These are phyloP conservation scores for Thelephora terrestris DNA, from an alignment of 1,284 basidiomycete species.

Conservation along the genomic window DNA sequence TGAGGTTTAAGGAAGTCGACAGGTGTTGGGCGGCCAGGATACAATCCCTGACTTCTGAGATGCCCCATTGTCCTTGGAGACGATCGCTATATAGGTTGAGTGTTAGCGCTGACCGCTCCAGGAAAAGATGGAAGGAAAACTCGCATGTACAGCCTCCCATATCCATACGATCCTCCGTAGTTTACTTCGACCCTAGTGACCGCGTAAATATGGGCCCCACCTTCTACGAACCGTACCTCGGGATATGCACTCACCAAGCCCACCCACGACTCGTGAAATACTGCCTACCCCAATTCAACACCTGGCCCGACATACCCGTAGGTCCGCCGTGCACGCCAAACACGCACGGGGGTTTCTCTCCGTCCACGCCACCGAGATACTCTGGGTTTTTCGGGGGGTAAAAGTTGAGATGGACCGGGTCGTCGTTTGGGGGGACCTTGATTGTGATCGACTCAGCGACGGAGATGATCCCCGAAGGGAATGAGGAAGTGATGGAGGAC, in stretches of 20 bases:
- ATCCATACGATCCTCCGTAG: slow-evolving; percentile 60
- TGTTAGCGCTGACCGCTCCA: no score
- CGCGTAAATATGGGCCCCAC: not conserved
- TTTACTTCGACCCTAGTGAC: slow-evolving; percentile 52
- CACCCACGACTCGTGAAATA: slow-evolving; percentile 63
- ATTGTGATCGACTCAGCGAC: slow-evolving; percentile 36
- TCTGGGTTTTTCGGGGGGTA: slow-evolving; percentile 54
- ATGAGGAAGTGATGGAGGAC: slow-evolving; percentile 14
- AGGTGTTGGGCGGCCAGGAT: slow-evolving; percentile 41
- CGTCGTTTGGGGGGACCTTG: slow-evolving; percentile 23
- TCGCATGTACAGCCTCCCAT: slow-evolving; percentile 47
- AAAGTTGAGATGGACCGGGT: slow-evolving; percentile 45
- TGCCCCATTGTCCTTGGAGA: slow-evolving; percentile 54
- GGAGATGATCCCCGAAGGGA: slow-evolving; percentile 29
- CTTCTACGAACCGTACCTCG: no score
- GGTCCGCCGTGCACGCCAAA: slow-evolving; percentile 61
- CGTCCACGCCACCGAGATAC: slow-evolving; percentile 35
- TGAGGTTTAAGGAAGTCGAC: slow-evolving; percentile 30
- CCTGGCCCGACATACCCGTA: slow-evolving; percentile 34
- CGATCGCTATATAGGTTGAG: slow-evolving; percentile 33
- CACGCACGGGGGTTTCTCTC: slow-evolving; percentile 55
- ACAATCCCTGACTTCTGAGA: slow-evolving; percentile 55
- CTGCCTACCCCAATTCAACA: slow-evolving; percentile 41
- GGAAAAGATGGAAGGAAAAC: slow-evolving; percentile 8
- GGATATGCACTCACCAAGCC: slow-evolving; percentile 34